Evolutionary conservation across 805 yeast species (phyloP).

Genomic region (Ogataea sp.): DNA sequence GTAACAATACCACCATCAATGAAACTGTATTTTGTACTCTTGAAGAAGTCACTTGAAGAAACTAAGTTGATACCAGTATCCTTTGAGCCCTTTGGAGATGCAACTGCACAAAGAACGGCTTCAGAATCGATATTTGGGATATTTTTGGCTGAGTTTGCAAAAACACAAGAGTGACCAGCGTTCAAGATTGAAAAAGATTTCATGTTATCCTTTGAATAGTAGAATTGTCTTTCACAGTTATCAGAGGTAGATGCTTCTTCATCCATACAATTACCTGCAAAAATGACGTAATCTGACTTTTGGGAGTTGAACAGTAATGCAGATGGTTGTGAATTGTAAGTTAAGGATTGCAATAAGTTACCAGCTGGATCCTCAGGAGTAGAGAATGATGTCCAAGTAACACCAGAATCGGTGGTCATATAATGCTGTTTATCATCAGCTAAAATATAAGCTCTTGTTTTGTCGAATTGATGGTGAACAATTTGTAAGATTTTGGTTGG

Average conservation of each 20-base stretch:
- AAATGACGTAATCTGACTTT: constrained; percentile 27
- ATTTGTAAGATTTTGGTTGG: constrained; percentile 18
- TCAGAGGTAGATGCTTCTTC: constrained; percentile 13
- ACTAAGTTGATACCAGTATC: constrained; percentile 23
- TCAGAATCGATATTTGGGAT: constrained; percentile 16
- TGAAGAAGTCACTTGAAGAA: constrained; percentile 37
- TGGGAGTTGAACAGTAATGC: constrained; percentile 31
- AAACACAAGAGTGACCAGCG: constrained; percentile 25
- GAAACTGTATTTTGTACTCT: constrained; percentile 21
- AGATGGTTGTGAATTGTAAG: constrained; percentile 8
- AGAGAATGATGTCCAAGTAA: constrained; percentile 30
- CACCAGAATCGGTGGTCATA: constrained; percentile 33
- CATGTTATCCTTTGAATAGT: constrained; percentile 39
- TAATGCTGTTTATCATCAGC: constrained; percentile 26
- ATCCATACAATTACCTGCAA: constrained; percentile 29
- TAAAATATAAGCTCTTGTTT: constrained; percentile 30
- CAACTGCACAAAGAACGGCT: constrained; percentile 35
- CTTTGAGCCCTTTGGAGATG: constrained; percentile 25
- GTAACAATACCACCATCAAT: constrained; percentile 25
- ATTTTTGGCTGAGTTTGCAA: constrained; percentile 20
- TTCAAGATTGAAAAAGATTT: constrained; percentile 20
- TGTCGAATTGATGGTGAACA: constrained; percentile 30
- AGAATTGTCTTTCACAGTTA: constrained; percentile 29
- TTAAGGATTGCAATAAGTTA: constrained; percentile 15
- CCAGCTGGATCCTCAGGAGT: constrained; percentile 21